A percentile compares a stretch with the other conserved stretches of the same genome.
Evolutionary conservation across 306 rosid species (phyloP).

Genomic region (Pyrus bretschneideri): DNA sequence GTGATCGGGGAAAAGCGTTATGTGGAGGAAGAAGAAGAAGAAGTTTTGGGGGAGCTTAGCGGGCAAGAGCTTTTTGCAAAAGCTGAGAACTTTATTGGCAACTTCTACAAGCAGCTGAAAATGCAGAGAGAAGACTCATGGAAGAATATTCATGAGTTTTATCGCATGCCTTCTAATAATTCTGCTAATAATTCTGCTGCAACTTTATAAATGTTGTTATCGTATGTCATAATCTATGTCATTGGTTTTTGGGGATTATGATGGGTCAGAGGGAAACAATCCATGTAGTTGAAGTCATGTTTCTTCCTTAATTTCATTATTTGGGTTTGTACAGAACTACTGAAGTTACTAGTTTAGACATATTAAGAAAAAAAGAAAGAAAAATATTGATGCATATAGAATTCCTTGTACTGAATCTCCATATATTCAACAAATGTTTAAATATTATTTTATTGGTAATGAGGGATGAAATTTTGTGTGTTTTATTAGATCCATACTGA

Average conservation of each 20-base stretch:
- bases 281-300: constrained; percentile 14
- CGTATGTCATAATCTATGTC: neutral
- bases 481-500: neutral
- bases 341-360: neutral
- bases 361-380: neutral
- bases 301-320: constrained; percentile 10
- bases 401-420: neutral
- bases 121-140: constrained; percentile 73
- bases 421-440: neutral
- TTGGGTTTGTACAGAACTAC: neutral
- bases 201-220: neutral
- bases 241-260: constrained; percentile 18
- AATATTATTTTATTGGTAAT: neutral
- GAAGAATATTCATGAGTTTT: constrained; percentile 43
- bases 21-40: constrained; percentile 32
- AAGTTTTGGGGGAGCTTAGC: constrained; percentile 19
- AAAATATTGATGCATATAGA: too few relatives aligned
- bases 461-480: neutral
- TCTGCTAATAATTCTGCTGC: constrained; percentile 4
- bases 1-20: constrained; percentile 21
- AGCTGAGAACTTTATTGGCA: constrained; percentile 78
- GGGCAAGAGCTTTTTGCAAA: constrained; percentile 63
- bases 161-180: constrained; percentile 31
- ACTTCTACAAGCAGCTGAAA: constrained; percentile 71
- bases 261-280: constrained; percentile 12